Base-by-base conservation (phyloP, 1,284 basidiomycete species). In the Tilletia caries region DNA sequence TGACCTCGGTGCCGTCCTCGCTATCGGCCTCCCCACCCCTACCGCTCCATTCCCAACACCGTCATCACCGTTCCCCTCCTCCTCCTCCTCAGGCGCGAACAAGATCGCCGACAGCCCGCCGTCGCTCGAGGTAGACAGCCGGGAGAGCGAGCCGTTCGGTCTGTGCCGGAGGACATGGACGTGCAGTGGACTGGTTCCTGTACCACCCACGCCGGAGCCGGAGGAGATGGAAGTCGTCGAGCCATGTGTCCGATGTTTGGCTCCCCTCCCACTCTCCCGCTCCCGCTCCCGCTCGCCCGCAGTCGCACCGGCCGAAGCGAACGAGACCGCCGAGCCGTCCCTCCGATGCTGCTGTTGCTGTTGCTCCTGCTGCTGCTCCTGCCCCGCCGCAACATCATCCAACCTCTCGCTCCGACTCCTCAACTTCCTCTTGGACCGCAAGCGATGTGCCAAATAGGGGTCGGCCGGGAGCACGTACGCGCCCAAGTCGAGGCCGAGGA, bases 401-500 rank as follows among this genome's bases (percentile, higher is more conserved):
- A 72, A 2, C 27, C 18, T 37, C 4, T 67, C 66, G 8, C 58
- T 48, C 66, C 58, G 2, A 41, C 34, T 48, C 43, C n/a, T 67
- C 32, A 48, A 48, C 66, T 48, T 74, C 68, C 32, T 29, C 10
- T 27, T 58, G 54, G n/a, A 25, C 25, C 71, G 43, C 48, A 71
- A 71, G 1, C 76, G 69, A 29, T 78, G 73, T 1, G 76, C 76
- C 67, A 76, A 79, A 65, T 82, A 79, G 0, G 92, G 92, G 29
- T 89, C 88, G 1, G 90, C 88, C 0, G 91, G 91, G 4, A 96
- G 87, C 43, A 95, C 83, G 44, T 95, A 85, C 0, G 92, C 91
- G 0, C 95, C 95, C 0, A 89, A 86, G 0, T 91, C 90, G 12
- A 95, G 85, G 1, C 94, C 95, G 13, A 97, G 85, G 1, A 97